Percentiles rank a stretch among this genome's conserved stretches.
Evolutionary conservation across 2,329 filamentous ascomycete genomes (phyloP).

Genomic region (Aureobasidium lini): DNA sequence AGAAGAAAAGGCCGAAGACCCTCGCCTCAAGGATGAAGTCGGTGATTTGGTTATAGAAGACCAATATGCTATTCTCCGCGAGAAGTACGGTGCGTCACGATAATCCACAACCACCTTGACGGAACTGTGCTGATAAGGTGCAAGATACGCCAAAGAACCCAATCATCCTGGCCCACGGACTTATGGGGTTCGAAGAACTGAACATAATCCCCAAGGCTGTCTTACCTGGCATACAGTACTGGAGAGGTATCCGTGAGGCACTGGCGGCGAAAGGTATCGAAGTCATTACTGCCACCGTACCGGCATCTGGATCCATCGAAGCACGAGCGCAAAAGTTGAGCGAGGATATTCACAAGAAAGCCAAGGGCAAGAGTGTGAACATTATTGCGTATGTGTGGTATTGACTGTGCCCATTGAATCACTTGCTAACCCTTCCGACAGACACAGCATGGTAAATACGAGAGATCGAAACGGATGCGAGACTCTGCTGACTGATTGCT

Average conservation of each 20-base stretch:
- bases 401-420: too few species aligned
- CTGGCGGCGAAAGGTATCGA: conserved; percentile 49
- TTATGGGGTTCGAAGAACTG: conserved; percentile 58
- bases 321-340: conserved; percentile 47
- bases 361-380: conserved; percentile 52
- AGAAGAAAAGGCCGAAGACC: conserved; percentile 4
- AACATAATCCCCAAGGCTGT: conserved; percentile 30
- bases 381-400: conserved; percentile 51
- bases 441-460: conserved; percentile 47
- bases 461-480: neutral
- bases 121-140: neutral
- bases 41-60: conserved; percentile 42
- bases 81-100: conserved; percentile 44
- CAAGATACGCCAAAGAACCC: conserved; percentile 44
- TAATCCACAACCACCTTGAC: neutral
- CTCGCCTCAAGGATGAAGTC: conserved; percentile 1
- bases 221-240: conserved; percentile 55
- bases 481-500: neutral
- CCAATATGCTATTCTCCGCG: conserved; percentile 53
- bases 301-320: conserved; percentile 53
- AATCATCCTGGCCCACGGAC: conserved; percentile 57
- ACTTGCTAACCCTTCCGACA: conserved; percentile 19
- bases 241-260: conserved; percentile 56
- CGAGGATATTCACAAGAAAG: conserved; percentile 45
- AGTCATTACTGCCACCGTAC: conserved; percentile 55